phyloP scores from a whole-genome alignment of 2,329 filamentous ascomycete genomes.

The Aspergillus tamarii region DNA sequence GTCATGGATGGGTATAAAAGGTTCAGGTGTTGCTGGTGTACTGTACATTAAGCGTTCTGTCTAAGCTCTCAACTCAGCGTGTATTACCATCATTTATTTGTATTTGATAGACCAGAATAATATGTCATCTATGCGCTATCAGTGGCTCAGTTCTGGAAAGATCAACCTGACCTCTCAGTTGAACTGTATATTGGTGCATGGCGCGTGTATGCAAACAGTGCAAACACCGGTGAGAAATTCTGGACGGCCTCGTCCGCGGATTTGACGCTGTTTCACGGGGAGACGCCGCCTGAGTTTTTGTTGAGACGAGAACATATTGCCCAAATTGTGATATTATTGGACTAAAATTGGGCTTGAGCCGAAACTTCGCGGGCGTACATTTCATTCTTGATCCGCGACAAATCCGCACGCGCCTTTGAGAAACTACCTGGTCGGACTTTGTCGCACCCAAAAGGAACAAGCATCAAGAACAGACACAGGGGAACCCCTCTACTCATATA shows the following conservation, averaged over 20 bases:
- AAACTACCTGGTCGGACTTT: background rate
- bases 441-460: background rate
- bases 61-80: conserved; percentile 10
- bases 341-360: background rate
- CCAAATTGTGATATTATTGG: background rate
- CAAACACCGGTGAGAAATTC: conserved; percentile 38
- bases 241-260: conserved; percentile 21
- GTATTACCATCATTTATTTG: background rate
- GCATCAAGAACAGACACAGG: background rate
- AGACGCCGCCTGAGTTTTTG: conserved; percentile 1
- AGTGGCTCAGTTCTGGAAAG: background rate
- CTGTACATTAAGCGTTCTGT: conserved; percentile 21
- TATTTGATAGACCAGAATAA: background rate
- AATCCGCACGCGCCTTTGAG: background rate
- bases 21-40: conserved; percentile 14
- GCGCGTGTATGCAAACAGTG: conserved; percentile 32
- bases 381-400: no score
- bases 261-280: conserved; percentile 7
- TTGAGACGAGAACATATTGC: background rate
- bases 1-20: conserved; percentile 14
- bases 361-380: background rate
- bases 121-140: background rate
- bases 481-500: background rate
- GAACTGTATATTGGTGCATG: background rate
- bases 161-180: background rate